Base-by-base conservation (phyloP, 2,329 filamentous ascomycete species). In the Huntiella moniliformis region DNA sequence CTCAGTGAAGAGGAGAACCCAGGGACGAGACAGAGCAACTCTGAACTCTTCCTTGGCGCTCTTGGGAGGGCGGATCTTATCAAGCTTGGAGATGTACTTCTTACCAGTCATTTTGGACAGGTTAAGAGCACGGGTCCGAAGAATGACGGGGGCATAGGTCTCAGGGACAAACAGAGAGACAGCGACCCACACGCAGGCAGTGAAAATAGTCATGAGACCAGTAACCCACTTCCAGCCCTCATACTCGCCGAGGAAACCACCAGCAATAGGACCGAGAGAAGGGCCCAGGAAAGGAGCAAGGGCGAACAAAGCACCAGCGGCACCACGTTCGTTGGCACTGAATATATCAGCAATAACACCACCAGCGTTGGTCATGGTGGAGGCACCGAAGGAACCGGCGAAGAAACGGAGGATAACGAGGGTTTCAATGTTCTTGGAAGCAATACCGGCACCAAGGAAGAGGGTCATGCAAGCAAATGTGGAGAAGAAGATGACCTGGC, bases 341-440 rank as follows among this genome's bases (percentile, higher is more conserved):
- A 77, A 79, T 60, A 79, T 70, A 55, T 80, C 76, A 36, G 74
- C 75, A 52, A 79, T 71, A 18, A 75, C 67, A 52, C 74, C 76
- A 3, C 73, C 73, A 1, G 71, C 68, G 52, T 78, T 78, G 5
- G 74, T 76, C 50, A 80, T 58, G 1, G 74, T 71, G 0, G 73
- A 73, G 0, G 73, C 72, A 4, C 74, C 77, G 53, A 78, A 78
- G 5, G 70, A 60, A 35, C 76, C 75, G 16, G 72, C 71, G 44
- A 83, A 70, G 60, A 82, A 82, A n/a, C 79, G 71, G 35, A 81
- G 63, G n/a, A 80, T 66, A 31, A 83, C 60, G 2, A 84, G 61
- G 1, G 71, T 70, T 41, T 63, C 63, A 50, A 78, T 73, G 52
- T 70, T 75, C 47, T 71, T 61, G 0, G 70, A 62, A 6, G 69